These are phyloP conservation scores for Panicum hallii DNA, from an alignment of 202 grass and related monocot genomes.

Conservation along the genomic window DNA sequence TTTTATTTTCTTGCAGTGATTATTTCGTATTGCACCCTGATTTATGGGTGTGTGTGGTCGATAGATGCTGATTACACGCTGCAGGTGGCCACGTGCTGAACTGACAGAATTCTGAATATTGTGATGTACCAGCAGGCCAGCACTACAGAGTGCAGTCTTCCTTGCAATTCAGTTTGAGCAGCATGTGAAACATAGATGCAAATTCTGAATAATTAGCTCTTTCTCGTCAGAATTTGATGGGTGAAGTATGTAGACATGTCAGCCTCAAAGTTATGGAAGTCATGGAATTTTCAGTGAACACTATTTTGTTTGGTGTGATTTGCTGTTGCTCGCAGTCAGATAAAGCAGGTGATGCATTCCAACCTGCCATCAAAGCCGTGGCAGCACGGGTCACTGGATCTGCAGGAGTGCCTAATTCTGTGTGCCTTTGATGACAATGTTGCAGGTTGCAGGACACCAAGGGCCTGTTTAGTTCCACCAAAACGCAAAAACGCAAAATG, in stretches of 20 bases:
- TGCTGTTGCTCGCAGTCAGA: slow-evolving; percentile 15
- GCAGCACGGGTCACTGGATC: slow-evolving; percentile 25
- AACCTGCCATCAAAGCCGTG: neutral
- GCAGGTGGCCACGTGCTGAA: slow-evolving; percentile 7
- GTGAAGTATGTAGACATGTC: neutral
- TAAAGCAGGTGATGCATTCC: slow-evolving; percentile 37
- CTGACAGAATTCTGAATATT: slow-evolving; percentile 27
- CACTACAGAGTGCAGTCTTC: neutral
- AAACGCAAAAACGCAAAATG: too few relatives aligned
- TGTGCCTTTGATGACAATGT: slow-evolving; percentile 43
- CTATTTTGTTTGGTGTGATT: slow-evolving; percentile 6
- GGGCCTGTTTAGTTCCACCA: too few relatives aligned
- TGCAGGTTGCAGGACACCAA: slow-evolving; percentile 31
- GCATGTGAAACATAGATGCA: neutral
- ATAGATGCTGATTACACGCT: neutral
- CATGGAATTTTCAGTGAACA: neutral
- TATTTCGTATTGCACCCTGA: neutral
- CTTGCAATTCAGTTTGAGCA: slow-evolving; percentile 10
- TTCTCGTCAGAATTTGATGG: neutral
- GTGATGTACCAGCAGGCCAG: slow-evolving; percentile 20
- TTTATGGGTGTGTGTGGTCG: neutral
- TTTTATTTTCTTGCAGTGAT: slow-evolving; percentile 20
- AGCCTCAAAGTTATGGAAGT: neutral
- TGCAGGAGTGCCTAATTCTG: slow-evolving; percentile 39
- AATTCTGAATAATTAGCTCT: neutral